Percentiles rank a stretch among this genome's conserved stretches.
Evolutionary conservation across 2,329 filamentous ascomycete genomes (phyloP).

Genomic region (Aspergillus sp.): DNA sequence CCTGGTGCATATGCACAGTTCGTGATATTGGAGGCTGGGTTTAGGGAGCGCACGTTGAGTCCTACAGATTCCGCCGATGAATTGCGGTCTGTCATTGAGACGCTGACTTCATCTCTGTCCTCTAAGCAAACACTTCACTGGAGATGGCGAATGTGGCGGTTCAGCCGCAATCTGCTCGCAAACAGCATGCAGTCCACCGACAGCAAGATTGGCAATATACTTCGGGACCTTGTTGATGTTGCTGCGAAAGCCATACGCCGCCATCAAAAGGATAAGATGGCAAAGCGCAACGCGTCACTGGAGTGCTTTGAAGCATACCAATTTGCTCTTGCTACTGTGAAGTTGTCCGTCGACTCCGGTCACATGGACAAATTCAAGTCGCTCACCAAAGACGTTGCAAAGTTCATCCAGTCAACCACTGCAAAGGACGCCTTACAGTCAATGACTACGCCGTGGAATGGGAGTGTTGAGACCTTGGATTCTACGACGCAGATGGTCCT

Average conservation of each 20-base stretch:
- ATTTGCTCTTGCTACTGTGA: slow-evolving; percentile 28
- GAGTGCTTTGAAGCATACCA: slow-evolving; percentile 39
- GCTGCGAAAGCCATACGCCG: slow-evolving; percentile 29
- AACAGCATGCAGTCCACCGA: slow-evolving; percentile 24
- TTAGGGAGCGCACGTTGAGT: slow-evolving; percentile 24
- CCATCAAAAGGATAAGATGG: slow-evolving; percentile 25
- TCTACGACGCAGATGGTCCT: slow-evolving; percentile 29
- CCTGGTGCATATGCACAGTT: slow-evolving; percentile 33
- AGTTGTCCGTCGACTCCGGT: slow-evolving; percentile 16
- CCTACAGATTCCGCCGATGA: slow-evolving; percentile 22
- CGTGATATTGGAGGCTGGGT: slow-evolving; percentile 35
- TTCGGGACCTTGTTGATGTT: slow-evolving; percentile 23
- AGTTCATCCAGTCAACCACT: slow-evolving; percentile 23
- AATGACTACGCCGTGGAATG: slow-evolving; percentile 34
- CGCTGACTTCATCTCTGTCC: slow-evolving; percentile 26
- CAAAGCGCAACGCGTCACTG: slow-evolving; percentile 24
- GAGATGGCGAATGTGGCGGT: slow-evolving; percentile 42
- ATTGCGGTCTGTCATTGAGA: slow-evolving; percentile 25
- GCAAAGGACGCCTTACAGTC: slow-evolving; percentile 23
- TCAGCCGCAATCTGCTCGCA: slow-evolving; percentile 32
- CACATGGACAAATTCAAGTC: slow-evolving; percentile 23
- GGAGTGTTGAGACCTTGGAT: slow-evolving; percentile 33
- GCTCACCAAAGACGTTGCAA: slow-evolving; percentile 23
- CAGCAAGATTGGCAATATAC: slow-evolving; percentile 17
- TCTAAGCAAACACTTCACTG: slow-evolving; percentile 32